Conservation (phyloP, 2,329 filamentous ascomycete species). For the Capronia epimyces region DNA sequence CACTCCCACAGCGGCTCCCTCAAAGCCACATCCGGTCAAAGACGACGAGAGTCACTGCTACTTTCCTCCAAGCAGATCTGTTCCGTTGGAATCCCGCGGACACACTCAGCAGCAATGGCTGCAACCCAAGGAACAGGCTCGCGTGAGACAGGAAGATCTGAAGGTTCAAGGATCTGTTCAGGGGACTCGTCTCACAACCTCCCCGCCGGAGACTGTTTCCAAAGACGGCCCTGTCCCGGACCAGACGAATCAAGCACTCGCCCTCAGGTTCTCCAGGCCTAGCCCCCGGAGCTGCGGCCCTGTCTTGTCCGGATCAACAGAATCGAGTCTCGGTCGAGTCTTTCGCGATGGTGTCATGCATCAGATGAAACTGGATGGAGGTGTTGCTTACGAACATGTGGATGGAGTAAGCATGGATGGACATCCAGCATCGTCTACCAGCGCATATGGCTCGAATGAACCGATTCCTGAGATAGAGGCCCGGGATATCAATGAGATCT, state of each 20-base stretch:
- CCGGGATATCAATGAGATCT: not conserved
- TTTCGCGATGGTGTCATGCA: conserved; percentile 1
- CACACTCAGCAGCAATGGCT: not conserved
- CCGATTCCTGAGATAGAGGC: not conserved
- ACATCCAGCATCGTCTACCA: not conserved
- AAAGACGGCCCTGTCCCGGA: not conserved
- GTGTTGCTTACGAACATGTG: not conserved
- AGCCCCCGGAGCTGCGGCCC: not conserved
- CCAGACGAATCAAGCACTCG: not conserved
- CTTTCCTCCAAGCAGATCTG: not conserved
- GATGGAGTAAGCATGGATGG: not conserved
- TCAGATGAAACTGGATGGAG: not conserved
- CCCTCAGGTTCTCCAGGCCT: not conserved
- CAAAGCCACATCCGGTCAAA: not conserved
- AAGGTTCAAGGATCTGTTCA: not conserved
- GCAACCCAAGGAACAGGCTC: not conserved
- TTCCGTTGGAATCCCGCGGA: not conserved
- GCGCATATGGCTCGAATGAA: not conserved
- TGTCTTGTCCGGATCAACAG: not conserved
- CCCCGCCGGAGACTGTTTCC: not conserved
- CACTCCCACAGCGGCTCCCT: not conserved
- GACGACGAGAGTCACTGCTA: not conserved
- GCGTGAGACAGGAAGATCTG: not conserved
- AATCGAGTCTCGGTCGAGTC: not conserved
- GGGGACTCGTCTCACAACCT: not conserved